These are phyloP conservation scores for Rhododendron vialii DNA, from an alignment of 148 eudicot genomes.

Conservation along the genomic window DNA sequence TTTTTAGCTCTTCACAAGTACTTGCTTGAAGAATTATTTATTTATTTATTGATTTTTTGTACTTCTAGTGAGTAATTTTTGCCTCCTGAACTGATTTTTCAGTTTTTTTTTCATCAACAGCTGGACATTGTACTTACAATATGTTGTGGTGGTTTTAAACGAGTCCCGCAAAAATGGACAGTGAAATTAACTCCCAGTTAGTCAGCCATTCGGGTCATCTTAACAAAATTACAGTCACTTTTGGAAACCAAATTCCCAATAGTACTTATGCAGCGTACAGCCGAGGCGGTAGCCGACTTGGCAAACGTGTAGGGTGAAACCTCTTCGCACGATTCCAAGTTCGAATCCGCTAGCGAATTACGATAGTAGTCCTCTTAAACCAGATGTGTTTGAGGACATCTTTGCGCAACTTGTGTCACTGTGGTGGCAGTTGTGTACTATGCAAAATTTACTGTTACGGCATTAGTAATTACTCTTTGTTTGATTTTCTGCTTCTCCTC, in stretches of 20 bases:
- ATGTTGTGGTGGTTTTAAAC: too few species aligned
- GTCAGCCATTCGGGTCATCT: too few species aligned
- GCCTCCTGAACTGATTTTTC: background rate
- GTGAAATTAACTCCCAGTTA: too few species aligned
- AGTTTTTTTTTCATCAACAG: too few species aligned
- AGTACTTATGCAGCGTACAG: background rate
- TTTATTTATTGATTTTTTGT: too few species aligned
- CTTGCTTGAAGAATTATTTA: background rate
- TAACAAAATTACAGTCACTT: too few species aligned
- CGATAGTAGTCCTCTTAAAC: too few species aligned
- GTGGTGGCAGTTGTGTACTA: too few species aligned
- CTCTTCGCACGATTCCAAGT: background rate
- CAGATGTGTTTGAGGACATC: too few species aligned
- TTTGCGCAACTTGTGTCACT: too few species aligned
- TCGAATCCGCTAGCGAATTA: background rate
- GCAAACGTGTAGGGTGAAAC: background rate
- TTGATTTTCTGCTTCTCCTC: constrained; percentile 3
- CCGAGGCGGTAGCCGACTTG: background rate
- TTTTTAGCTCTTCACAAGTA: background rate
- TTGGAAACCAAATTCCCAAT: background rate
- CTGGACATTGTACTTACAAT: too few species aligned
- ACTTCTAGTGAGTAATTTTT: too few species aligned
- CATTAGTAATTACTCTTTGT: background rate
- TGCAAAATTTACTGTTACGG: background rate
- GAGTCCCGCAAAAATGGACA: background rate